Conservation (phyloP, 2,329 filamentous ascomycete species). For the Cladorrhinum sp. region DNA sequence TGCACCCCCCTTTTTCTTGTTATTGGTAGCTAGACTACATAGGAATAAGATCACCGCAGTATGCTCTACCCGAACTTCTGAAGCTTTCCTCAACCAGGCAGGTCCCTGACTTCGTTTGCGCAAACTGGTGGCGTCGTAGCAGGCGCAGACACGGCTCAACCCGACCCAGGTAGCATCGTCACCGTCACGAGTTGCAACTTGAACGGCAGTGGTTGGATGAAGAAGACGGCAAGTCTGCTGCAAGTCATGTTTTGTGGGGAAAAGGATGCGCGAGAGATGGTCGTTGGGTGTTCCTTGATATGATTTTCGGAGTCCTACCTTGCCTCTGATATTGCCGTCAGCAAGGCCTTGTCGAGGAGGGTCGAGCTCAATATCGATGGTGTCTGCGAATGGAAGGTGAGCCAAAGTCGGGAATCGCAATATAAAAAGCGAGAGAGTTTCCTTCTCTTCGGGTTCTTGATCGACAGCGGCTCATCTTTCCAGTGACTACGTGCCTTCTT, state of each 20-base stretch:
- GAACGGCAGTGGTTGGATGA: constrained; percentile 23
- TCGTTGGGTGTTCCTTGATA: constrained; percentile 19
- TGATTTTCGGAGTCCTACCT: constrained; percentile 13
- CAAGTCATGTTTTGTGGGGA: constrained; percentile 17
- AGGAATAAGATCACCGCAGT: constrained; percentile 2
- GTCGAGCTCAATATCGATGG: constrained; percentile 16
- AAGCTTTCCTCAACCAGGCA: constrained; percentile 7
- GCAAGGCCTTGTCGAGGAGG: neutral
- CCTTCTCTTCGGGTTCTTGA: constrained; percentile 19
- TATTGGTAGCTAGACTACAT: neutral
- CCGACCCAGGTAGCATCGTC: constrained; percentile 27
- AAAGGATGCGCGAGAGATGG: constrained; percentile 22
- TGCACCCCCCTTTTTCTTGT: neutral
- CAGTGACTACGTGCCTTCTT: constrained; percentile 6
- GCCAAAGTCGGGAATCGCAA: neutral
- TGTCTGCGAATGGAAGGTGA: constrained; percentile 5
- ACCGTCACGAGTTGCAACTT: constrained; percentile 25
- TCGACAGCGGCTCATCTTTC: constrained; percentile 15
- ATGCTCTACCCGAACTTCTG: neutral
- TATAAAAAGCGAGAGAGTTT: constrained; percentile 29
- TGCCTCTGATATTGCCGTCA: constrained; percentile 17
- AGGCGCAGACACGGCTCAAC: constrained; percentile 30
- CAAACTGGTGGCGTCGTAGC: constrained; percentile 15
- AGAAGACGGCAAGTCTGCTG: constrained; percentile 20
- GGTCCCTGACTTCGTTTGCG: constrained; percentile 9